These are phyloP conservation scores for Ambrosia trifida DNA, from an alignment of 129 eudicot species.

Conservation along the genomic window DNA sequence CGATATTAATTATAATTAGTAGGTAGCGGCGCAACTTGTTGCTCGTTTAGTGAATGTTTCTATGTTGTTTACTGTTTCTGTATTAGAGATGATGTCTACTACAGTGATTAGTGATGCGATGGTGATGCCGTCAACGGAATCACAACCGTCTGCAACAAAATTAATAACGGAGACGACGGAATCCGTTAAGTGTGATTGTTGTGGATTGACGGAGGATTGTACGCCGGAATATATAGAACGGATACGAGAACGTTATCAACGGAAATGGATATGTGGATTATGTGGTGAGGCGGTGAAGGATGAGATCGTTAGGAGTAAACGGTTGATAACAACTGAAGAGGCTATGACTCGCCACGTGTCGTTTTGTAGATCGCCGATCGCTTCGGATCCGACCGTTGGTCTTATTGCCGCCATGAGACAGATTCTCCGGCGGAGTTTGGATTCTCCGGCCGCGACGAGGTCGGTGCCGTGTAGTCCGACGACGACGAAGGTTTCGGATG, in stretches of 20 bases:
- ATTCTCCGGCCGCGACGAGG: constrained; percentile 54
- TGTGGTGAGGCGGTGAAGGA: constrained; percentile 81
- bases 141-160: constrained; percentile 33
- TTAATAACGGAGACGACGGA: constrained; percentile 30
- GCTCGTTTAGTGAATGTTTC: background rate
- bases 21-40: too few relatives aligned
- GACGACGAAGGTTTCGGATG: constrained; percentile 14
- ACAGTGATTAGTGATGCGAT: constrained; percentile 50
- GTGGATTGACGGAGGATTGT: constrained; percentile 81
- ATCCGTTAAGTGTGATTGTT: constrained; percentile 68
- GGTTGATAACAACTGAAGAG: constrained; percentile 69
- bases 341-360: constrained; percentile 65
- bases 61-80: background rate
- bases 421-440: constrained; percentile 61
- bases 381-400: constrained; percentile 56
- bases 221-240: constrained; percentile 61
- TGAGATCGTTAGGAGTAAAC: constrained; percentile 50
- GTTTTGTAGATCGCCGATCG: constrained; percentile 55
- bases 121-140: constrained; percentile 47
- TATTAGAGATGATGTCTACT: constrained; percentile 55
- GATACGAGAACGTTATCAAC: constrained; percentile 64
- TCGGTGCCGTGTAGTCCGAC: constrained; percentile 70
- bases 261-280: constrained; percentile 90
- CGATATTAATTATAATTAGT: background rate
- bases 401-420: constrained; percentile 63